Conservation (phyloP, 75 land plant genomes). For the Sequoiadendron giganteum region DNA sequence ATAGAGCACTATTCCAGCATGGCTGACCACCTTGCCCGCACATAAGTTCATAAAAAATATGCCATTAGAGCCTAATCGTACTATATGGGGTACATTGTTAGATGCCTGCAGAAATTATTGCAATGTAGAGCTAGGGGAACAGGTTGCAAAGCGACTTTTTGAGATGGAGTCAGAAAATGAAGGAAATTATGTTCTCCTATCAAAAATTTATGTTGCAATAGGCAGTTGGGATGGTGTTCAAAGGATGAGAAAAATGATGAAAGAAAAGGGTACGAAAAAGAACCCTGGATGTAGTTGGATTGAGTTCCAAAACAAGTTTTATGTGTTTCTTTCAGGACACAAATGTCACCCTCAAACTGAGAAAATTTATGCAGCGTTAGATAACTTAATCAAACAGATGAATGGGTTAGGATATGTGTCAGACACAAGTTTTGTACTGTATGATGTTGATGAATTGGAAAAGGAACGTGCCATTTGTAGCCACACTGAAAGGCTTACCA, state of each 20-base stretch:
- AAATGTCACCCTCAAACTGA: conserved; percentile 22
- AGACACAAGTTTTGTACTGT: conserved; percentile 16
- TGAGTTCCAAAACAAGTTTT: conserved; percentile 10
- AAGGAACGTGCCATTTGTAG: conserved; percentile 8
- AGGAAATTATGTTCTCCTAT: conserved; percentile 18
- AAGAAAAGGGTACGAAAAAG: conserved; percentile 12
- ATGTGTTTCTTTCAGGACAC: conserved; percentile 15
- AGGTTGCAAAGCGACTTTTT: conserved; percentile 3
- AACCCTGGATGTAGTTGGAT: conserved; percentile 19
- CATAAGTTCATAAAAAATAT: conserved; percentile 2
- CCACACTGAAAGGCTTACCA: too few relatives aligned
- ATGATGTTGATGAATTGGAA: conserved; percentile 9
- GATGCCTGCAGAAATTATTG: conserved; percentile 15
- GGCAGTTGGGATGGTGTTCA: conserved; percentile 16
- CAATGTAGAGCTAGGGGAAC: conserved; percentile 18
- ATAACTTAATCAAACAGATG: conserved; percentile 20
- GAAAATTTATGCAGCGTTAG: conserved; percentile 4
- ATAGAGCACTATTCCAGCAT: conserved; percentile 23
- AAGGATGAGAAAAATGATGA: conserved; percentile 16
- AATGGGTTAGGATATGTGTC: conserved; percentile 17
- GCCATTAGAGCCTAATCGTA: conserved; percentile 10
- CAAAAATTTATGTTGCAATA: conserved; percentile 21
- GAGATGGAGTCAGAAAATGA: conserved; percentile 17
- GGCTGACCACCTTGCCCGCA: conserved; percentile 24
- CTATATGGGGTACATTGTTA: conserved; percentile 21